Percentiles rank a stretch among this genome's conserved stretches.
Evolutionary conservation across 495 filamentous ascomycete species (phyloP).

Genomic region (Hypoxylon crocopeplum): DNA sequence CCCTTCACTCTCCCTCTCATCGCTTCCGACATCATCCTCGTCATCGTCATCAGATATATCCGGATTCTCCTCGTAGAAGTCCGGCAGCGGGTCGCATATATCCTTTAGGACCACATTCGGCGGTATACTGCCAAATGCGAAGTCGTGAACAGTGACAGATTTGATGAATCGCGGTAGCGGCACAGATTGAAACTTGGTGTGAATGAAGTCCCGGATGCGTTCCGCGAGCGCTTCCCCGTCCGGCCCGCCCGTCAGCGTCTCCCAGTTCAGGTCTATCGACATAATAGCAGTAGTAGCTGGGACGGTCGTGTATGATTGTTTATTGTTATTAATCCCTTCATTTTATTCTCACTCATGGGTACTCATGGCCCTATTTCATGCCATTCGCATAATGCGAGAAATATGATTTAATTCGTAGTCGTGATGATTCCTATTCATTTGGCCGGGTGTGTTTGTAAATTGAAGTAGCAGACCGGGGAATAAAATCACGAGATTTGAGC

Average conservation of each 20-base stretch:
- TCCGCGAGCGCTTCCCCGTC: constrained; percentile 85
- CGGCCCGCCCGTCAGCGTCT: constrained; percentile 84
- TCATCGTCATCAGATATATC: constrained; percentile 55
- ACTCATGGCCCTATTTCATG: neutral
- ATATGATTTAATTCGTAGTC: neutral
- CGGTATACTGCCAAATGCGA: constrained; percentile 84
- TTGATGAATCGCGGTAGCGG: constrained; percentile 94
- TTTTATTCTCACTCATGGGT: neutral
- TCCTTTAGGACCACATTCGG: constrained; percentile 93
- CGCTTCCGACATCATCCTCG: constrained; percentile 51
- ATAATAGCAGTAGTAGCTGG: constrained; percentile 53
- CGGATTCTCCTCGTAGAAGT: constrained; percentile 92
- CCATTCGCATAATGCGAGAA: neutral
- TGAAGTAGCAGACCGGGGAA: too few relatives aligned
- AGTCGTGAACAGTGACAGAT: constrained; percentile 90
- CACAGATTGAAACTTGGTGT: constrained; percentile 92
- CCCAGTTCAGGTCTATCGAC: constrained; percentile 98
- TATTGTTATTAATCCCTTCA: constrained; percentile 3
- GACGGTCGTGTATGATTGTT: constrained; percentile 3
- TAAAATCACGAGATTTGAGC: neutral
- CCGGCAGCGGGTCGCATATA: constrained; percentile 90
- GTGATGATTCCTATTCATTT: constrained; percentile 1
- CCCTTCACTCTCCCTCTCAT: constrained; percentile 44
- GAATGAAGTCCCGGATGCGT: constrained; percentile 88
- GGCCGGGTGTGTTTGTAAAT: neutral